phyloP scores from a whole-genome alignment of 2,329 filamentous ascomycete genomes.

The Aschersonia sp. region DNA sequence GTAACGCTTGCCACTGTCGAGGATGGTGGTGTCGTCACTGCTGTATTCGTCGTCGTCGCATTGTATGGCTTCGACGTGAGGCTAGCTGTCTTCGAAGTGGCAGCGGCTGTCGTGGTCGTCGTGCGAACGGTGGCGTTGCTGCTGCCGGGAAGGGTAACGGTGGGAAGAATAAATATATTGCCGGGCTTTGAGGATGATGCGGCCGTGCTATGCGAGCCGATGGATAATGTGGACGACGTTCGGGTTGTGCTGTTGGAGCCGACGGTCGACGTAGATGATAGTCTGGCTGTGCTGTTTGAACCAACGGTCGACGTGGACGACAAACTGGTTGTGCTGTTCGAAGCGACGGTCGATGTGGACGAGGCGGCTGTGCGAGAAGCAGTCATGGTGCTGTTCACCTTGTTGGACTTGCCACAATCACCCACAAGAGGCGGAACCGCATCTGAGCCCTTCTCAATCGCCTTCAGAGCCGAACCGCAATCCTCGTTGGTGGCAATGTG shows the following conservation, averaged over 20 bases:
- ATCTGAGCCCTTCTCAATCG: slow-evolving; percentile 23
- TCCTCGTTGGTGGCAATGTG: slow-evolving; percentile 21
- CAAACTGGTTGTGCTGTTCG: background rate
- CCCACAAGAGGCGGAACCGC: slow-evolving; percentile 17
- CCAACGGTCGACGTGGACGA: background rate
- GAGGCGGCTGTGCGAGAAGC: no score
- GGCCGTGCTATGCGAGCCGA: background rate
- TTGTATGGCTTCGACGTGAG: slow-evolving; percentile 4
- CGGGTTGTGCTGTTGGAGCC: background rate
- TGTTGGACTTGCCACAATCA: slow-evolving; percentile 12
- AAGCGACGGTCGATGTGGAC: background rate
- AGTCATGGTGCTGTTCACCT: background rate
- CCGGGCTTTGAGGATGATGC: background rate
- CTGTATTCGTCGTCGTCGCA: slow-evolving; percentile 1
- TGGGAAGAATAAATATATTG: background rate
- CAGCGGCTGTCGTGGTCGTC: background rate
- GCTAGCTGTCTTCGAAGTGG: slow-evolving; percentile 1
- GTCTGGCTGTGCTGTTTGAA: background rate
- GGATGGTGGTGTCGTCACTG: background rate
- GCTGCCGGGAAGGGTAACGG: background rate
- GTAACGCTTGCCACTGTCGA: no score
- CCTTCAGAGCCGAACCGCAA: slow-evolving; percentile 21
- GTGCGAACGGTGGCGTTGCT: slow-evolving; percentile 2
- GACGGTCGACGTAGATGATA: background rate
- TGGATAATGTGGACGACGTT: background rate